Base-by-base conservation (phyloP, 768 basidiomycete species). In the Mycena vulgaris region DNA sequence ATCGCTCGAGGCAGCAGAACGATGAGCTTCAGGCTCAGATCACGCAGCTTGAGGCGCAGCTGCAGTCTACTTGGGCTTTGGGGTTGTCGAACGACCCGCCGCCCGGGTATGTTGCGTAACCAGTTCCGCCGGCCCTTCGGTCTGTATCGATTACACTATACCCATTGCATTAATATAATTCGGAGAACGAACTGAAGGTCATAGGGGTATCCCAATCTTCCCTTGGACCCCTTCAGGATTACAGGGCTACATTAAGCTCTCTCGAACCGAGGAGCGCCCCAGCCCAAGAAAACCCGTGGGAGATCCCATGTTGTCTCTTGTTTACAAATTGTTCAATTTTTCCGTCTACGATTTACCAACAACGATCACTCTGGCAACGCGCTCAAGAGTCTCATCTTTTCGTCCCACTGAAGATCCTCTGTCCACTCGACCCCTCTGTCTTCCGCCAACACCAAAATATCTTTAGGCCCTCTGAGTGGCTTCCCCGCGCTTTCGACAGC, bases 341-440 rank as follows among this genome's bases (percentile, higher is more conserved):
- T n/a, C n/a, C n/a, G n/a, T n/a, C n/a, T n/a, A n/a, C n/a, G n/a
- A n/a, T n/a, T n/a, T n/a, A n/a, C n/a, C n/a, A n/a, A n/a, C n/a
- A n/a, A n/a, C n/a, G n/a, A 51, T 64, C 30, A 65, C 52, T 61
- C 58, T 17, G 63, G 58, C 25, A 87, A 63, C 9, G 80, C 73
- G 56, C 73, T 74, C 30, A 65, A 25, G 19, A 84, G 66, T 35
- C 75, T 75, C 84, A 89, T 88, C 27, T 88, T 63, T 21, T 80
- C 77, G 27, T 88, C 83, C 89, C 90, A 94, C 52, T 80, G 79
- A 52, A 69, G 72, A 74, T 94, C 92, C 30, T 81, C 74, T 42
- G 77, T 80, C 92, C 93, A 94, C 11, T 70, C 78, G 21, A 93
- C 88, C 11, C 73, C 78, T 53, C 81, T 83, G 72, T 91, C 87